These are phyloP conservation scores for Sextonia rubra DNA, from an alignment of 164 flowering plant genomes.

Conservation along the genomic window DNA sequence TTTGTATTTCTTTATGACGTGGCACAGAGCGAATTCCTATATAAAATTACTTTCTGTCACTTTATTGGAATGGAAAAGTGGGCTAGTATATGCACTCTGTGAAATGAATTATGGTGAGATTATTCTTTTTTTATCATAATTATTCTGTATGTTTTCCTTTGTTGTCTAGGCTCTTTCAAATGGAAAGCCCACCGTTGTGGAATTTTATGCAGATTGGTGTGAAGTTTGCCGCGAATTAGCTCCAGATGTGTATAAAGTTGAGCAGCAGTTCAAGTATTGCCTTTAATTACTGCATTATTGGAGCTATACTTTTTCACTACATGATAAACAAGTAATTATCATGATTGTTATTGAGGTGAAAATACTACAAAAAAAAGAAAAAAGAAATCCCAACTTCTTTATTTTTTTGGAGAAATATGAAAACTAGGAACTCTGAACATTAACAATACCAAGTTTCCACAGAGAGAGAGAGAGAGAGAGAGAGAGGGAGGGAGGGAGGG, in stretches of 20 bases:
- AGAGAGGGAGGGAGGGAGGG: no score
- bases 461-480: no score
- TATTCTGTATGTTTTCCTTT: conserved; percentile 6
- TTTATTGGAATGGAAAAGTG: neutral
- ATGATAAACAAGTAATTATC: neutral
- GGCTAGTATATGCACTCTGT: neutral
- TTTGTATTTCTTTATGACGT: neutral
- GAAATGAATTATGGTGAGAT: neutral
- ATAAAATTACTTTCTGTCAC: neutral
- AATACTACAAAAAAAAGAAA: neutral
- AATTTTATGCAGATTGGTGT: conserved; percentile 99
- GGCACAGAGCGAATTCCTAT: neutral
- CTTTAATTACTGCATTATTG: neutral
- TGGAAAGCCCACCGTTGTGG: conserved; percentile 95
- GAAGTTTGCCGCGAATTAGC: conserved; percentile 95
- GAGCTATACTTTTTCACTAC: neutral
- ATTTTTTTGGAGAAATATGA: neutral
- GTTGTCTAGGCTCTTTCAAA: conserved; percentile 72
- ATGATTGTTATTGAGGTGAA: neutral
- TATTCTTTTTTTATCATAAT: neutral
- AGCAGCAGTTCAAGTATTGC: conserved; percentile 84
- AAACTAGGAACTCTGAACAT: no score
- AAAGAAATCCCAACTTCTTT: neutral
- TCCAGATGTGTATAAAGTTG: conserved; percentile 90
- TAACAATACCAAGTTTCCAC: no score